phyloP scores from a whole-genome alignment of 768 basidiomycete species.

The Termitomyces sp. region DNA sequence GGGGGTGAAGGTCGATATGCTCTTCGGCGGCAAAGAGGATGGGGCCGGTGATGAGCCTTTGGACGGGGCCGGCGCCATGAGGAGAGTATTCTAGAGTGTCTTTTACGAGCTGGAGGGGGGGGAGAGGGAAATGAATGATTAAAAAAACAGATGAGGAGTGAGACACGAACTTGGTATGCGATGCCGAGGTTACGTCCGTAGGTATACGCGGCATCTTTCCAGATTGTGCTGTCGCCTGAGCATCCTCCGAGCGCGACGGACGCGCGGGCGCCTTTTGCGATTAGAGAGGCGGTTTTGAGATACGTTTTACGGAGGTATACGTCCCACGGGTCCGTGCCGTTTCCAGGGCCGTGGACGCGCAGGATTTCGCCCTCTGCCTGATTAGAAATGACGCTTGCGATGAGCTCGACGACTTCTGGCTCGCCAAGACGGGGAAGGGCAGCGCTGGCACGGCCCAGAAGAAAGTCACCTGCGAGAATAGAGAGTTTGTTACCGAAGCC shows the following conservation, averaged over 20 bases:
- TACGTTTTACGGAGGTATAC: conserved; percentile 66
- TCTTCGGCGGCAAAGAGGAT: conserved; percentile 85
- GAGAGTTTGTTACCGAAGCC: conserved; percentile 89
- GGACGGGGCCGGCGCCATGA: conserved; percentile 19
- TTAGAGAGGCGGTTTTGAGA: conserved; percentile 84
- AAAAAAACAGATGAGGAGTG: background rate
- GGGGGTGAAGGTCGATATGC: conserved; percentile 64
- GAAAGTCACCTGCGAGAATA: conserved; percentile 92
- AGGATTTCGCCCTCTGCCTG: conserved; percentile 96
- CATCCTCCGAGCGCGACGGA: conserved; percentile 86
- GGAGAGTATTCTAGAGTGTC: conserved; percentile 76
- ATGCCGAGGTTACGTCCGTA: conserved; percentile 89
- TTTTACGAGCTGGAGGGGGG: conserved; percentile 61
- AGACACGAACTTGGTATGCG: conserved; percentile 38
- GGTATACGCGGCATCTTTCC: conserved; percentile 87
- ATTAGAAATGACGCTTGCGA: conserved; percentile 89
- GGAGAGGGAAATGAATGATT: conserved; percentile 5
- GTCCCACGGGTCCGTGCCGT: conserved; percentile 57
- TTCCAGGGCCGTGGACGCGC: conserved; percentile 54
- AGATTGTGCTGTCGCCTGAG: conserved; percentile 51
- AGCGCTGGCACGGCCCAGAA: conserved; percentile 86
- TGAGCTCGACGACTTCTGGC: conserved; percentile 87
- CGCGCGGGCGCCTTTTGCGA: conserved; percentile 83
- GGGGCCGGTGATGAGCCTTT: conserved; percentile 62
- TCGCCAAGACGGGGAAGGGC: conserved; percentile 84